Base-by-base conservation (phyloP, 768 basidiomycete species). In the Leccinum pellstonianum region DNA sequence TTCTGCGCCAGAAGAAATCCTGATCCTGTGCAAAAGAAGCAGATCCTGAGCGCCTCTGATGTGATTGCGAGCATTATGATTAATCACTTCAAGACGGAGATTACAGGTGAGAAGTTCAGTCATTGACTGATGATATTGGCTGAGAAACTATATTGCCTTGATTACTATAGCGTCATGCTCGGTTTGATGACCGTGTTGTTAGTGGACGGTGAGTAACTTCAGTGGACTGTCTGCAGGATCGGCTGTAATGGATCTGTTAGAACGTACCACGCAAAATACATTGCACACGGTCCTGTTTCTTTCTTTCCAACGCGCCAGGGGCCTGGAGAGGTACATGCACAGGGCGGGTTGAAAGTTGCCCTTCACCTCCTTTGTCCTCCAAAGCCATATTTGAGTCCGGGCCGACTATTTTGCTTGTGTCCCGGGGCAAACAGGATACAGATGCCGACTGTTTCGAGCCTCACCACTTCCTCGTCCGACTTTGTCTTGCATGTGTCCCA, bases 361-460 rank as follows among this genome's bases (percentile, higher is more conserved):
- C 77, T 96, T 41, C 85, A 90, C 63, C 79, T 96, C 47, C 76
- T 98, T 46, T 80, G 84, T 59, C 84, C 89, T 83, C 91, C 27
- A 91, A 91, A 65, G 82, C 90, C 12, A 77, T 96, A 25, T 81
- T 94, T 56, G 95, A 98, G 59, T 91, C 93, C 7, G 82, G 86
- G 3, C 95, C 98, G 74, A 95, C 93, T 0, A 70, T 80, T 3
- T 74, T 90, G 33, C 80, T 90, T 15, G 76, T 84, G 43, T 87
- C 87, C 17, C 84, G 86, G 15, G 93, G 93, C 74, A 91, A 91
- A 72, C 84, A 84, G 68, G 87, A 90, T 21, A 86, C 84, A 1
- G 89, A 95, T 64, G 73, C 80, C 6, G 87, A 86, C 37, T 91
- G 88, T 70, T 95, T 96, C 61, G 90, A 94, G 65, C 83, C 93